Evolutionary conservation across 169 alveolate species (phyloP).

Genomic region (Besnoitia besnoiti): DNA sequence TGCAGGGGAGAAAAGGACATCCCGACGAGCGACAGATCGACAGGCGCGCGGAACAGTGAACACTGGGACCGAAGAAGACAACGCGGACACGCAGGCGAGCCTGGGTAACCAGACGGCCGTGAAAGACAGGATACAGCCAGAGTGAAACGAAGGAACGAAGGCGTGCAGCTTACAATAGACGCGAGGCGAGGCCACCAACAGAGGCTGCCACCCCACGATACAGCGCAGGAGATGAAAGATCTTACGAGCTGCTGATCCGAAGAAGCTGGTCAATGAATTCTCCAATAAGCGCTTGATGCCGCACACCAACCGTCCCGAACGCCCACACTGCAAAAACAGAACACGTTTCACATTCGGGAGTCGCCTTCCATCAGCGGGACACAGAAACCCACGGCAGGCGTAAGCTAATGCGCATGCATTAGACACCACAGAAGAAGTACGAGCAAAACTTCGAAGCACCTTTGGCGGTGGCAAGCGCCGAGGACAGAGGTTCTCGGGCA

Average conservation of each 20-base stretch:
- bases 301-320: slow-evolving; percentile 30
- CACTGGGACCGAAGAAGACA: neutral
- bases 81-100: neutral
- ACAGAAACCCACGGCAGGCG: neutral
- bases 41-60: no score
- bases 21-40: no score
- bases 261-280: slow-evolving; percentile 25
- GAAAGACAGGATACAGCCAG: no score
- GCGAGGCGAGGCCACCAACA: no score
- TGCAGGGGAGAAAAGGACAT: no score
- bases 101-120: no score
- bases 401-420: no score
- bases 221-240: neutral
- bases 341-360: no score
- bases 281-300: slow-evolving; percentile 24
- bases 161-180: neutral
- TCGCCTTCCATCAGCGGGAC: neutral
- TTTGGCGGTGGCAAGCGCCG: neutral
- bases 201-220: no score
- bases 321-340: slow-evolving; percentile 35
- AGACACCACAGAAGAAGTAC: no score
- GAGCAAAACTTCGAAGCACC: neutral
- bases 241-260: slow-evolving; percentile 21
- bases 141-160: no score
- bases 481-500: no score